These are phyloP conservation scores for Xylaria sp. DNA, from an alignment of 495 filamentous ascomycete species.

Conservation along the genomic window DNA sequence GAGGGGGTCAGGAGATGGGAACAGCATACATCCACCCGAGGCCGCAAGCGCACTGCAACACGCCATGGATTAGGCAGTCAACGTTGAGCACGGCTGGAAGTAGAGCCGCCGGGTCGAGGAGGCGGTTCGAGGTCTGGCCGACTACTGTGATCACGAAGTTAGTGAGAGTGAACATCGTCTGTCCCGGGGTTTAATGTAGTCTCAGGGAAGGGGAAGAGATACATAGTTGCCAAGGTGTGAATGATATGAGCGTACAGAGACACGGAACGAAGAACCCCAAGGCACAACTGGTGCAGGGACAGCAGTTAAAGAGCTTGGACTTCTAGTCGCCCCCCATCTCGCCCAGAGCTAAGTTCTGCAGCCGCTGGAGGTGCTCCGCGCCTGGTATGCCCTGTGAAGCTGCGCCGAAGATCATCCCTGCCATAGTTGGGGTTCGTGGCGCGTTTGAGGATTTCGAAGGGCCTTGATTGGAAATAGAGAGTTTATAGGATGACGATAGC, in stretches of 20 bases:
- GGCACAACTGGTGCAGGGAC: constrained; percentile 38
- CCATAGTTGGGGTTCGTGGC: background rate
- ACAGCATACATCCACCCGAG: constrained; percentile 41
- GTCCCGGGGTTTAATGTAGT: background rate
- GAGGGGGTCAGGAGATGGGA: background rate
- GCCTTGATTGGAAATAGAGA: background rate
- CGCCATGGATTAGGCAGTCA: constrained; percentile 37
- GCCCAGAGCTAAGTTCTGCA: constrained; percentile 26
- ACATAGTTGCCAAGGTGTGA: no score
- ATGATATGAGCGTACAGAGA: constrained; percentile 31
- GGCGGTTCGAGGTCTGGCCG: constrained; percentile 53
- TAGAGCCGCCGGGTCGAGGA: constrained; percentile 50
- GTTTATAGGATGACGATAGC: background rate
- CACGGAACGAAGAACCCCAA: constrained; percentile 55
- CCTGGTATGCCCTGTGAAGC: background rate
- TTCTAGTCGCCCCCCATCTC: constrained; percentile 30
- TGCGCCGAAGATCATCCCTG: constrained; percentile 11
- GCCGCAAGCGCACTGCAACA: constrained; percentile 13
- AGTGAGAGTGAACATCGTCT: background rate
- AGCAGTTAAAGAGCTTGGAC: constrained; percentile 38
- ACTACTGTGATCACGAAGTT: constrained; percentile 35
- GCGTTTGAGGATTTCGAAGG: background rate
- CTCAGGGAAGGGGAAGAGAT: no score
- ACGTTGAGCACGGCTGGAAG: constrained; percentile 49
- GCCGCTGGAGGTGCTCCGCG: constrained; percentile 17